These are phyloP conservation scores for Benincasa hispida DNA, from an alignment of 306 rosid species.

Conservation along the genomic window DNA sequence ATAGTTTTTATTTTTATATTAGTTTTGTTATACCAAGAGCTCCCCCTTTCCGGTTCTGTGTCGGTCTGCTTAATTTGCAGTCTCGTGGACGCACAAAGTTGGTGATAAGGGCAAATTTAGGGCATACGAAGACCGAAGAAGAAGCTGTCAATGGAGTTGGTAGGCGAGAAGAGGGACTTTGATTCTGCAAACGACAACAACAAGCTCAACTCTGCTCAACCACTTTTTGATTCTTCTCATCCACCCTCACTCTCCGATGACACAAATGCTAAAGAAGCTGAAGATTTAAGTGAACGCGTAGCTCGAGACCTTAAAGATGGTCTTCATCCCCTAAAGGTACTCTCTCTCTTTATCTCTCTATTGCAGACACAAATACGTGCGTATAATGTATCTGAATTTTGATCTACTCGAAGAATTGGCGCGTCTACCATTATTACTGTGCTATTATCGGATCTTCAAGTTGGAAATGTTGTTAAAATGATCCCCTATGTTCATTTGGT, in stretches of 20 bases:
- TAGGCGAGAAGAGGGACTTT: slow-evolving; percentile 25
- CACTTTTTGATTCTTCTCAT: slow-evolving; percentile 15
- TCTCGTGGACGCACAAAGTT: not conserved
- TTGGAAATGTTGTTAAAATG: not conserved
- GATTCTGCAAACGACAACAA: slow-evolving; percentile 12
- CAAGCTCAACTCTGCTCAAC: not conserved
- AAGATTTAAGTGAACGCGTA: slow-evolving; percentile 24
- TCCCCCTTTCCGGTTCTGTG: not conserved
- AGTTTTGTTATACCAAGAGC: not conserved
- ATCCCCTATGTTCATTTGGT: not conserved
- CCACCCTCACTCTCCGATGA: slow-evolving; percentile 1
- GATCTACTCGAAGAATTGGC: not conserved
- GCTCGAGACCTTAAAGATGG: slow-evolving; percentile 42
- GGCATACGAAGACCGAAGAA: not conserved
- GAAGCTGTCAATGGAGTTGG: slow-evolving; percentile 23
- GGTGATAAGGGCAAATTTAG: slow-evolving; percentile 6
- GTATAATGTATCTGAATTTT: not conserved
- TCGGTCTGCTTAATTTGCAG: not conserved
- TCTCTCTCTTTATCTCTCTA: not conserved
- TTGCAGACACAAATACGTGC: not conserved
- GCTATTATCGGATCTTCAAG: not conserved
- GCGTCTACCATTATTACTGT: not conserved
- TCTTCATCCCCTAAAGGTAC: slow-evolving; percentile 46
- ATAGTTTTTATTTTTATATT: too few species aligned
- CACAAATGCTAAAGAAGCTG: slow-evolving; percentile 12